These are phyloP conservation scores for Ammopiptanthus mongolicus DNA, from an alignment of 306 rosid genomes.

Conservation along the genomic window DNA sequence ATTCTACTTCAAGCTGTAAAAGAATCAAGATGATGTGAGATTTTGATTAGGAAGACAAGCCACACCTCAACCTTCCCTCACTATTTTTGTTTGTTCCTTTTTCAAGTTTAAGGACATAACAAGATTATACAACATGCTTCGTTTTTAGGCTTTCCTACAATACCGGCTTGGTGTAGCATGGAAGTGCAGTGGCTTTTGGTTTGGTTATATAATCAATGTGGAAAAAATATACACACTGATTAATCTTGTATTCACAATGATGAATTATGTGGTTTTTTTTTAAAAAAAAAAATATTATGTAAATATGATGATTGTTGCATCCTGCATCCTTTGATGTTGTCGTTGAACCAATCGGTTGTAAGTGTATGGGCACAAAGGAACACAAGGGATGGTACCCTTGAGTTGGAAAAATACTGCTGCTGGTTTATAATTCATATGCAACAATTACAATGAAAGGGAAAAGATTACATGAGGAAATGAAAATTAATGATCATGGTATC, in stretches of 20 bases:
- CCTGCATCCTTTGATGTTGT: not conserved
- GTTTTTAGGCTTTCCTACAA: not conserved
- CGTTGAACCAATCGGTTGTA: not conserved
- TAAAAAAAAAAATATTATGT: not conserved
- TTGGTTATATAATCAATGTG: not conserved
- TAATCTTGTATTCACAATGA: not conserved
- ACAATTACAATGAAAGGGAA: not conserved
- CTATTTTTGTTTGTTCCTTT: not conserved
- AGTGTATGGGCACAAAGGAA: not conserved
- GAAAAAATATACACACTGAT: not conserved
- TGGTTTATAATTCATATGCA: not conserved
- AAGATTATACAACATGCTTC: not conserved
- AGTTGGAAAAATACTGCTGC: not conserved
- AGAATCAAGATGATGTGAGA: slow-evolving; percentile 49
- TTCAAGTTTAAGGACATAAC: not conserved
- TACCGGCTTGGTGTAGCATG: not conserved
- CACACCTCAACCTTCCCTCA: not conserved
- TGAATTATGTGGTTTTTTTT: not conserved
- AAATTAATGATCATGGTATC: not conserved
- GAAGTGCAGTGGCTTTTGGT: not conserved
- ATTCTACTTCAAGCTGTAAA: slow-evolving; percentile 52
- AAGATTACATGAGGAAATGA: not conserved
- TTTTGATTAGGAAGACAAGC: not conserved
- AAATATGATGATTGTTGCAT: not conserved
- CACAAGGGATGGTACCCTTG: not conserved